phyloP scores from a whole-genome alignment of 75 land plant species.

The Sequoiadendron giganteum region DNA sequence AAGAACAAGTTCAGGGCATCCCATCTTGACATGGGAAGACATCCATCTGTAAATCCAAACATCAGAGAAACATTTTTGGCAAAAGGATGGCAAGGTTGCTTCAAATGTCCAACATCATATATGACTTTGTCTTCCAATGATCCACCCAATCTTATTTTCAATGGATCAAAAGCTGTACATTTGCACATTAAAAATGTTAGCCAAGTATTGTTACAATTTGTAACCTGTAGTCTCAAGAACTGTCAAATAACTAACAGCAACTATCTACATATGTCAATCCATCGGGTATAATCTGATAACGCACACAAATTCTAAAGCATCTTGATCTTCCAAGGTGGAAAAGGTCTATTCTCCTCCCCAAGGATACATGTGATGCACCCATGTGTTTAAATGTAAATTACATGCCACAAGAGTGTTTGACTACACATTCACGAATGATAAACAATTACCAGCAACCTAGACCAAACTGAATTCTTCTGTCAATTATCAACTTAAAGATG shows the following conservation, averaged over 20 bases:
- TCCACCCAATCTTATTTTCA: slow-evolving; percentile 83
- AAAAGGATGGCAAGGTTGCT: slow-evolving; percentile 53
- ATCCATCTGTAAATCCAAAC: slow-evolving; percentile 85
- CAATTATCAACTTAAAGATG: too few species aligned
- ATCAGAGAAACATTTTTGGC: slow-evolving; percentile 44
- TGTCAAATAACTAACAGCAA: not conserved
- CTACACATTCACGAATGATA: too few species aligned
- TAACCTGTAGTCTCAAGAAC: not conserved
- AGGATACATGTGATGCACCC: not conserved
- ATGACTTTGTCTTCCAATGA: slow-evolving; percentile 84
- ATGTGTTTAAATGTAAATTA: not conserved
- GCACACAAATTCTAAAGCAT: not conserved
- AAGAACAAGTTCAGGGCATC: slow-evolving; percentile 70
- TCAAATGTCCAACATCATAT: slow-evolving; percentile 46
- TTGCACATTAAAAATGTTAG: not conserved
- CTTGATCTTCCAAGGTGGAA: not conserved
- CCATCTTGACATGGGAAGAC: slow-evolving; percentile 85
- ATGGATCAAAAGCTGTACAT: slow-evolving; percentile 59
- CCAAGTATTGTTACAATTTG: not conserved
- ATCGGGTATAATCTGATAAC: not conserved
- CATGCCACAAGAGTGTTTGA: not conserved
- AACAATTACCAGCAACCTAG: too few species aligned
- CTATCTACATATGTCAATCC: not conserved
- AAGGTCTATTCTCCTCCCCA: not conserved
- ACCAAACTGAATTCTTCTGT: too few species aligned